Evolutionary conservation across 495 filamentous ascomycete species (phyloP).

Genomic region (Hypoxylon crocopeplum): DNA sequence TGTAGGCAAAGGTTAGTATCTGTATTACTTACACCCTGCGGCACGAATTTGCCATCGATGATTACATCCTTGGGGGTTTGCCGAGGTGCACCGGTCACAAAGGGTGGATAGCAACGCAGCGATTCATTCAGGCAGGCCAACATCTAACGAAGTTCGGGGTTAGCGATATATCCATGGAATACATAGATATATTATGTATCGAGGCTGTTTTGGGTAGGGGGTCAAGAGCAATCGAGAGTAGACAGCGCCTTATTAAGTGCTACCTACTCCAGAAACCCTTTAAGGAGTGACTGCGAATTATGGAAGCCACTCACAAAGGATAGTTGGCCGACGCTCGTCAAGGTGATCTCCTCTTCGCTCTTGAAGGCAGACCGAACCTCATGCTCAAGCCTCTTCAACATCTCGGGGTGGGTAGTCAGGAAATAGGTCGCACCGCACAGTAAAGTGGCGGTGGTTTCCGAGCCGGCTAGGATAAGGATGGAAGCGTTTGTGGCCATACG

Average conservation of each 20-base stretch:
- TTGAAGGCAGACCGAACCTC: conserved; percentile 57
- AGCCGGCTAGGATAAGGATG: conserved; percentile 51
- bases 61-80: conserved; percentile 51
- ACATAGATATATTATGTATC: too few species aligned
- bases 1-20: not conserved
- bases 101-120: conserved; percentile 59
- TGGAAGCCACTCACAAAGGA: too few species aligned
- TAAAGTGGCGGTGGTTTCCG: conserved; percentile 60
- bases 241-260: too few species aligned
- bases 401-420: conserved; percentile 49
- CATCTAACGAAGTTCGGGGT: conserved; percentile 58
- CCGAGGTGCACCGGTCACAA: conserved; percentile 54
- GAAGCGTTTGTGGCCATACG: conserved; percentile 27
- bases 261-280: too few species aligned
- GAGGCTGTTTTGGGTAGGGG: too few species aligned
- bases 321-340: too few species aligned
- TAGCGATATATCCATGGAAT: too few species aligned
- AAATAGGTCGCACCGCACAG: conserved; percentile 54
- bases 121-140: conserved; percentile 58
- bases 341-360: conserved; percentile 52
- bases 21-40: conserved; percentile 43
- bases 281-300: too few species aligned
- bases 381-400: conserved; percentile 43
- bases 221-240: too few species aligned
- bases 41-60: conserved; percentile 54